Evolutionary conservation across 2,329 filamentous ascomycete genomes (phyloP), one percentile per base, ranked within the genome.

Genomic region (Clarireedia homoeocarpa): DNA sequence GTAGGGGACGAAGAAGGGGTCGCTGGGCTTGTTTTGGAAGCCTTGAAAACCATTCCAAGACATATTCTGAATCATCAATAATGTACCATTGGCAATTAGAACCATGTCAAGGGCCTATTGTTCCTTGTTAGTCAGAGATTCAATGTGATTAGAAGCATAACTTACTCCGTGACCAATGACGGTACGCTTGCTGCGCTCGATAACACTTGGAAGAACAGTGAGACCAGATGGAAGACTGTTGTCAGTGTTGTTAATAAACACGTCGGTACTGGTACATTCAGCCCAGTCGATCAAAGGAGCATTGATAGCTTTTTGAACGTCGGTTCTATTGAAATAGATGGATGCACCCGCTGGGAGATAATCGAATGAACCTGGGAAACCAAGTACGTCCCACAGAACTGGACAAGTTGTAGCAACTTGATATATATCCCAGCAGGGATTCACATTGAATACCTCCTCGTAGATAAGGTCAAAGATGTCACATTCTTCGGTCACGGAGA

Each of bases 371-470:
- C 84, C 83, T 55, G 83, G 75, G 3, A 78, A 76, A 20, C 84
- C 83, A 2, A 91, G 74, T 0, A 86, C 80, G 57, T 90, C 84
- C 77, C 82, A 89, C 2, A 81, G 73, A 2, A 84, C 62, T 0
- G 89, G 89, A 67, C 89, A 94, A 12, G 83, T 86, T 4, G 82
- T 83, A 2, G 81, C 81, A 14, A 92, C 79, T 51, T 87, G 81
- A 71, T 92, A 94, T 10, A 88, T 74, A 68, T 90, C 83, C 71
- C 87, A 95, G 74, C 89, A 94, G 0, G 89, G 89, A 71, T 94
- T 94, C 36, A 81, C 70, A 1, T 73, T 66, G 4, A 74, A 59
- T 6, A 78, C 77, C 30, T 82, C 84, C 0, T 74, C 62, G 63
- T 73, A 74, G 30, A 88, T 78, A 23, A 78, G 72, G 56, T 77